Conservation (phyloP, 2,329 filamentous ascomycete genomes). For the Corynespora cassiicola region DNA sequence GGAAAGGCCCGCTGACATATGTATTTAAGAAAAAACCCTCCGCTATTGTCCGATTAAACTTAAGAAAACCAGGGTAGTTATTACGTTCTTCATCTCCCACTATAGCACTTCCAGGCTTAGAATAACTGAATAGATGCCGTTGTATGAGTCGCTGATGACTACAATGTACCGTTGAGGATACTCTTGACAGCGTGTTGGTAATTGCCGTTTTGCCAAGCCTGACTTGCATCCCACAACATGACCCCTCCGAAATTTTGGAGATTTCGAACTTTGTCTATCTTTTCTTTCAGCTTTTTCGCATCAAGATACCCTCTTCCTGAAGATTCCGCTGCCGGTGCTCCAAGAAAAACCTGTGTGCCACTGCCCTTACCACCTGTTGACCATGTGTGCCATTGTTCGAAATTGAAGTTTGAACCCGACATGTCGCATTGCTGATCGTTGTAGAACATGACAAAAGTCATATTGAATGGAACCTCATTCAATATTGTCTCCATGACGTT, state of each 20-base stretch:
- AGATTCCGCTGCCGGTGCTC: conserved; percentile 2
- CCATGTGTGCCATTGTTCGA: conserved; percentile 1
- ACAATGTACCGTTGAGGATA: too few relatives aligned
- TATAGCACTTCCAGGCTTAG: too few relatives aligned
- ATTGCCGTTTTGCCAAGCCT: conserved; percentile 17
- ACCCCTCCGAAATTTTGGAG: conserved; percentile 11
- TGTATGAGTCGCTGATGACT: too few relatives aligned
- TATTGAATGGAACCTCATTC: too few relatives aligned
- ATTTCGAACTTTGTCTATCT: neutral
- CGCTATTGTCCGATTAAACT: too few relatives aligned
- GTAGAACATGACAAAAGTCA: conserved; percentile 10
- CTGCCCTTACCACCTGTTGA: conserved; percentile 1
- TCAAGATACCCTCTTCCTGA: conserved; percentile 3
- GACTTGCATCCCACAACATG: conserved; percentile 26
- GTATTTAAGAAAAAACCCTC: too few relatives aligned
- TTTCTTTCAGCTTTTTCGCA: neutral
- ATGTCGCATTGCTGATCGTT: conserved; percentile 4
- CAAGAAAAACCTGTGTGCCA: conserved; percentile 5
- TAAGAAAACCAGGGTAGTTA: too few relatives aligned
- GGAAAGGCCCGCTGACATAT: too few relatives aligned
- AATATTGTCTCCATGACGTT: too few relatives aligned
- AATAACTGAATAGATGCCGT: too few relatives aligned
- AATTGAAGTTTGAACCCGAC: neutral
- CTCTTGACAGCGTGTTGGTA: too few relatives aligned
- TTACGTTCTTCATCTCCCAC: too few relatives aligned